A percentile compares a stretch with the other conserved stretches of the same genome.
Conservation (phyloP, 805 yeast genomes). For the Myxozyma sirexii region DNA sequence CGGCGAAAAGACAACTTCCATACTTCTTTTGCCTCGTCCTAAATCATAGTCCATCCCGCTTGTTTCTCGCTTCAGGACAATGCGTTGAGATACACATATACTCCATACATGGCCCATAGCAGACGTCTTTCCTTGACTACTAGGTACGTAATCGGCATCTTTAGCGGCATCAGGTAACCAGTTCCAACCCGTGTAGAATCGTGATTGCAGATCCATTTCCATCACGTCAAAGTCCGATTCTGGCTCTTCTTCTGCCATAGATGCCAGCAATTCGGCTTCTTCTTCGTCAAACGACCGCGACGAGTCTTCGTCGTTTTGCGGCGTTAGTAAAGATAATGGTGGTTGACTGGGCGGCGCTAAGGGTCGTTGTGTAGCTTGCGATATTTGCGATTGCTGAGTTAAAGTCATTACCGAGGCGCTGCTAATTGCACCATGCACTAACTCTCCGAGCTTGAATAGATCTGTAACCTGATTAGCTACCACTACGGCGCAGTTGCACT, state of each 20-base stretch:
- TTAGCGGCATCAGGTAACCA: slow-evolving; percentile 44
- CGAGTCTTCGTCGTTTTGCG: not conserved
- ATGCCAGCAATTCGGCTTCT: slow-evolving; percentile 1
- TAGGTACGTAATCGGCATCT: slow-evolving; percentile 12
- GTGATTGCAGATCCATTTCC: slow-evolving; percentile 64
- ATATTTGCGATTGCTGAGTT: not conserved
- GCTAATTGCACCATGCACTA: not conserved
- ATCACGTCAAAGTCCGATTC: slow-evolving; percentile 41
- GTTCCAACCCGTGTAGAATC: slow-evolving; percentile 79
- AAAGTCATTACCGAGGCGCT: slow-evolving; percentile 8
- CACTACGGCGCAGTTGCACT: slow-evolving; percentile 60
- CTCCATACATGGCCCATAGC: slow-evolving; percentile 62
- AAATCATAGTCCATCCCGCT: slow-evolving; percentile 27
- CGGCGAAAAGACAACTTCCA: slow-evolving; percentile 50
- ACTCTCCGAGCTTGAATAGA: slow-evolving; percentile 32
- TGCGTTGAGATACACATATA: slow-evolving; percentile 53
- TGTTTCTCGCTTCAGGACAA: slow-evolving; percentile 41
- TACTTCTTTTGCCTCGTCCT: slow-evolving; percentile 39
- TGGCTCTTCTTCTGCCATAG: not conserved
- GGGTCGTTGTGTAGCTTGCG: not conserved
- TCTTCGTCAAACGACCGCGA: not conserved
- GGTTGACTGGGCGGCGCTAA: not conserved
- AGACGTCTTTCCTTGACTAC: slow-evolving; percentile 47
- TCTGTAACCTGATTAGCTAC: slow-evolving; percentile 83
- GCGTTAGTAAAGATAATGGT: not conserved